Base-by-base conservation (phyloP, 371 early-diverging fungal genomes). In the Syncephalis fuscata region DNA sequence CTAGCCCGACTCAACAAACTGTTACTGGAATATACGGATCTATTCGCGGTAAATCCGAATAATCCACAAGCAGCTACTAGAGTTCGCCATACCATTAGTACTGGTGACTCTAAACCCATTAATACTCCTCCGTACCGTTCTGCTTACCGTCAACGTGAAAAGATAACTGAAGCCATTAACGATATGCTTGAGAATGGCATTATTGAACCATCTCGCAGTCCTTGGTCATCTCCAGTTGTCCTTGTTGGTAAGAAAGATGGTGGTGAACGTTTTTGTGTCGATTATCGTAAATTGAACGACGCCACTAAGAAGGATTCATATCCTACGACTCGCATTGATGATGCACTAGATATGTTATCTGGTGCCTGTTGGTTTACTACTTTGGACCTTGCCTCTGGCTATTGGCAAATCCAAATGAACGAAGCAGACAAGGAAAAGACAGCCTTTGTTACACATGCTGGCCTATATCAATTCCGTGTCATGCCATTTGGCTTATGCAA, bases 331-430 rank as follows among this genome's bases (percentile, higher is more conserved):
- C 51, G 54, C 1, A 65, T 68, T 1, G 60, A 66, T 39, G 62
- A 66, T 26, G 2, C 60, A 0, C 23, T 68, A 9, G 60, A 66
- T 27, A 44, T 49, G 0, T 48, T 72, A 0, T 50, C 45, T 16
- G 53, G 52, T 14, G 52, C 63, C 0, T 43, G 36, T 0, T 38
- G 45, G 8, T 69, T 68, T 48, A 48, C 58, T 0, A 53, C 50
- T 0, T 45, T 71, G 17, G 76, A 76, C 55, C 47, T 60, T 5
- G 46, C 57, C 0, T 40, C 45, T 8, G 71, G 71, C 0, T 75
- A 61, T 51, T 63, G 63, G 58, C 67, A 75, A 47, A 50, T 69
- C 7, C 51, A 46, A 0, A 49, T 62, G 26, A 48, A 50, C 2
- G 46, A 50, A 17, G 47, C 37, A 2, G 56, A 55, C 14, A 50